A percentile compares a stretch with the other conserved stretches of the same genome.
Conservation (phyloP, 768 basidiomycete species). For the Boletellus ananas region DNA sequence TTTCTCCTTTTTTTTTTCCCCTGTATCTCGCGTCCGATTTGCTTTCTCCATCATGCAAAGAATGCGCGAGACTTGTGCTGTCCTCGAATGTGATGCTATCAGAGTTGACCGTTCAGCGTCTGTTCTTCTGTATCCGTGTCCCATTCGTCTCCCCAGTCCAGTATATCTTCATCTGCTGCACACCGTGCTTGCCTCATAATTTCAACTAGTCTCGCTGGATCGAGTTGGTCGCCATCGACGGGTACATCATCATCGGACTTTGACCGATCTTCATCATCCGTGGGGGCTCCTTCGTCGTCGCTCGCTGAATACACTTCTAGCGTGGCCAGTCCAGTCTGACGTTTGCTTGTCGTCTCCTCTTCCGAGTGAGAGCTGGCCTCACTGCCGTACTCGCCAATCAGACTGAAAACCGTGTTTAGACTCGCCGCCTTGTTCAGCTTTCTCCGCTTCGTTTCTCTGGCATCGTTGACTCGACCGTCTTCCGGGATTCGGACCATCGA, state of each 20-base stretch:
- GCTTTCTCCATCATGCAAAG: too few species aligned
- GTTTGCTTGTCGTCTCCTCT: conserved; percentile 6
- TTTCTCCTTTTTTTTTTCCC: too few species aligned
- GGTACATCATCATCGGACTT: conserved; percentile 15
- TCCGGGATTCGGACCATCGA: conserved; percentile 20
- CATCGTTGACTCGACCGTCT: conserved; percentile 21
- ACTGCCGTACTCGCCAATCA: conserved; percentile 62
- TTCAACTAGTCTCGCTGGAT: conserved; percentile 22
- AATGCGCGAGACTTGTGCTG: too few species aligned
- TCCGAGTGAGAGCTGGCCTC: conserved; percentile 38
- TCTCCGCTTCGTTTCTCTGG: conserved; percentile 49
- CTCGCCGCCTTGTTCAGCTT: conserved; percentile 52
- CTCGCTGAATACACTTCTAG: conserved; percentile 25
- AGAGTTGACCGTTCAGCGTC: neutral
- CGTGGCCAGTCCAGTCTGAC: conserved; percentile 14
- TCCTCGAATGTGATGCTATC: neutral
- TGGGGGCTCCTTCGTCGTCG: conserved; percentile 8
- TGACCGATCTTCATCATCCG: conserved; percentile 1
- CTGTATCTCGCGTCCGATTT: too few species aligned
- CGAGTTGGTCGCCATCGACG: conserved; percentile 6
- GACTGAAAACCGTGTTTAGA: conserved; percentile 51
- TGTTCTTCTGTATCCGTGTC: conserved; percentile 16
- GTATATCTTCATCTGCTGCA: conserved; percentile 26
- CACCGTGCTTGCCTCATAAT: conserved; percentile 20
- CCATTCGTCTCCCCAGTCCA: conserved; percentile 33